Evolutionary conservation across 768 basidiomycete genomes (phyloP).

Genomic region (Psilocybe sp.): DNA sequence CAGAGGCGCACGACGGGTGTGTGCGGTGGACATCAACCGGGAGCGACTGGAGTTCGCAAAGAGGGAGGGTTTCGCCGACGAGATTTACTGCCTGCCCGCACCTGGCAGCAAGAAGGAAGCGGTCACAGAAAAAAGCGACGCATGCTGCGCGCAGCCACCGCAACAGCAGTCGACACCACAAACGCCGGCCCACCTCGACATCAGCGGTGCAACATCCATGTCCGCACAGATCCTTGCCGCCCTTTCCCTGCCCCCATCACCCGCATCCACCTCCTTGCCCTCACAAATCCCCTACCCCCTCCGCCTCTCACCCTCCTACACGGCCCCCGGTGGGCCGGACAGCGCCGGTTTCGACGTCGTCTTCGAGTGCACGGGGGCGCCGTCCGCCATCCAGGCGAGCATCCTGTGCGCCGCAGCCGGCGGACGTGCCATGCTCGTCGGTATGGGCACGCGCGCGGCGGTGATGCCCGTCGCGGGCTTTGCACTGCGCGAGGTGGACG

Average conservation of each 20-base stretch:
- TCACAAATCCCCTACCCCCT: conserved; percentile 57
- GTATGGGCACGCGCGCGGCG: conserved; percentile 89
- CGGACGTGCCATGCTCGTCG: conserved; percentile 90
- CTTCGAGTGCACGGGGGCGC: conserved; percentile 94
- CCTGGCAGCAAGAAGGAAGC: conserved; percentile 6
- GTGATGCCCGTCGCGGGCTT: conserved; percentile 82
- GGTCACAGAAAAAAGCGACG: conserved; percentile 8
- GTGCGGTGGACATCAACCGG: conserved; percentile 84
- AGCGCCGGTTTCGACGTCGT: conserved; percentile 86
- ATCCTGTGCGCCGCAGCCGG: conserved; percentile 80
- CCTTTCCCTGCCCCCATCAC: background rate
- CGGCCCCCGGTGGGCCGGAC: conserved; percentile 23
- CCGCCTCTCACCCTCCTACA: conserved; percentile 53
- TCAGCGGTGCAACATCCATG: background rate
- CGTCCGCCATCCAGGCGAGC: conserved; percentile 88
- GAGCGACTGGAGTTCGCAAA: conserved; percentile 78
- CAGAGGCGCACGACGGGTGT: conserved; percentile 66
- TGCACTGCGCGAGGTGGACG: conserved; percentile 86
- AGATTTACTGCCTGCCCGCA: conserved; percentile 62
- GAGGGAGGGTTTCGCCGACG: conserved; percentile 70
- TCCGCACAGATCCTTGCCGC: background rate
- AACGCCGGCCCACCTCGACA: conserved; percentile 9
- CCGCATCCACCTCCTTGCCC: conserved; percentile 43
- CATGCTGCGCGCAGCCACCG: conserved; percentile 4
- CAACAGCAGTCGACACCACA: background rate